Percentiles rank a stretch among this genome's conserved stretches.
Conservation (phyloP, 192 early-diverging fungal species). For the Coemansia sp. region DNA sequence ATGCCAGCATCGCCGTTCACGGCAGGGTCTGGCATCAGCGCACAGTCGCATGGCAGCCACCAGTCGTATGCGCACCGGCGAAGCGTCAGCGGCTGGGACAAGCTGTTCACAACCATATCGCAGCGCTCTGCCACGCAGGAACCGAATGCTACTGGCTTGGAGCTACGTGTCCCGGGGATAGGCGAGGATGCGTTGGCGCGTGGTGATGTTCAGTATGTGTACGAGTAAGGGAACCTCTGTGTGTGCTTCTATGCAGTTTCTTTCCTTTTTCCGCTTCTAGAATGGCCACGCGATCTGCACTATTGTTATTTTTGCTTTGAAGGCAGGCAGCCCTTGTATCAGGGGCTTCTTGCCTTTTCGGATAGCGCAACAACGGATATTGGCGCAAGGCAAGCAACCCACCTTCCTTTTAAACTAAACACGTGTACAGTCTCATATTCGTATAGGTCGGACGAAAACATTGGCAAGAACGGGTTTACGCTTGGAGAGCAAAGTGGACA, state of each 20-base stretch:
- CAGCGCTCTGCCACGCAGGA: slow-evolving; percentile 26
- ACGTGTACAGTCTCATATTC: not conserved
- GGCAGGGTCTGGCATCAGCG: slow-evolving; percentile 27
- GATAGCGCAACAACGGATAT: too few relatives aligned
- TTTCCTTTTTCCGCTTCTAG: not conserved
- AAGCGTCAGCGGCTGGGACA: slow-evolving; percentile 54
- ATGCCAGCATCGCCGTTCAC: slow-evolving; percentile 29
- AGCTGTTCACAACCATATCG: slow-evolving; percentile 40
- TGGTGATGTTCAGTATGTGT: slow-evolving; percentile 57
- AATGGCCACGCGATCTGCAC: too few relatives aligned
- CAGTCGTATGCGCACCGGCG: slow-evolving; percentile 52
- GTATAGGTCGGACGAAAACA: slow-evolving; percentile 28
- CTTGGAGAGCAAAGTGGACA: not conserved
- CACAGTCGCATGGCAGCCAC: slow-evolving; percentile 30
- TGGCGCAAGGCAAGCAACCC: too few relatives aligned
- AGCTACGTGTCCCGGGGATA: slow-evolving; percentile 38
- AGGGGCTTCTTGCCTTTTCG: too few relatives aligned
- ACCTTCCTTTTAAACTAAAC: not conserved
- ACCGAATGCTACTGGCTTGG: slow-evolving; percentile 10
- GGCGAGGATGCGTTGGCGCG: slow-evolving; percentile 44
- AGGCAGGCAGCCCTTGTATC: too few relatives aligned
- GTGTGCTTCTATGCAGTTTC: not conserved
- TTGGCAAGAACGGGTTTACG: not conserved
- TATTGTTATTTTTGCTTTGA: too few relatives aligned
- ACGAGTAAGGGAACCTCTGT: slow-evolving; percentile 39